Conservation (phyloP, 306 rosid genomes). For the Vicia faba region DNA sequence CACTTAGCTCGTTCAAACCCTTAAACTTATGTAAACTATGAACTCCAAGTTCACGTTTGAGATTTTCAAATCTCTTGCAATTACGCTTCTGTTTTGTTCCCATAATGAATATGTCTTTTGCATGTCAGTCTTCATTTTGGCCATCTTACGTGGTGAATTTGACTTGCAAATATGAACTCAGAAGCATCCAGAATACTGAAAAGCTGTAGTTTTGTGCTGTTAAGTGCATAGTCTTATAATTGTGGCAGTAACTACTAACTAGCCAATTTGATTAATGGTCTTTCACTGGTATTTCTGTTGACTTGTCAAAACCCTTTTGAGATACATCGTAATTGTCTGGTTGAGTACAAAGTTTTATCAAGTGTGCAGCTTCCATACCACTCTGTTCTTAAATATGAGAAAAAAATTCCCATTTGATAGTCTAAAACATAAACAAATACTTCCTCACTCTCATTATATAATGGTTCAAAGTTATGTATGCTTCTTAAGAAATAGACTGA, state of each 20-base stretch:
- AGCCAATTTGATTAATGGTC: slow-evolving; percentile 13
- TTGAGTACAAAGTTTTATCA: too few relatives aligned
- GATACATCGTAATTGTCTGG: too few relatives aligned
- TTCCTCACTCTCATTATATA: too few relatives aligned
- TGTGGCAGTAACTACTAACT: slow-evolving; percentile 24
- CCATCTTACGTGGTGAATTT: background rate
- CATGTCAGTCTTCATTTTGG: background rate
- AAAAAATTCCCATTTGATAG: too few relatives aligned
- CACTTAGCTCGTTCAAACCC: background rate
- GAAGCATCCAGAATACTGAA: background rate
- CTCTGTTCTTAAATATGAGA: too few relatives aligned
- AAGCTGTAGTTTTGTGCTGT: slow-evolving; percentile 18
- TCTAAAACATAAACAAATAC: too few relatives aligned
- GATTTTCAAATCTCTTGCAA: slow-evolving; percentile 5
- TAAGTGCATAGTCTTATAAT: background rate
- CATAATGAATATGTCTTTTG: background rate
- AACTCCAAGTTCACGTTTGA: background rate
- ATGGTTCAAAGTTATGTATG: too few relatives aligned
- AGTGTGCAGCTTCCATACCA: too few relatives aligned
- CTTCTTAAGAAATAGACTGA: background rate
- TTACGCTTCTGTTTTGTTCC: slow-evolving; percentile 12
- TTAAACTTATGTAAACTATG: slow-evolving; percentile 15
- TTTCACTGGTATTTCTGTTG: background rate
- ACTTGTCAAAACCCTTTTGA: too few relatives aligned
- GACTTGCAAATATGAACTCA: background rate